Evolutionary conservation across 495 filamentous ascomycete genomes (phyloP).

Genomic region (Penicillium subrubescens): DNA sequence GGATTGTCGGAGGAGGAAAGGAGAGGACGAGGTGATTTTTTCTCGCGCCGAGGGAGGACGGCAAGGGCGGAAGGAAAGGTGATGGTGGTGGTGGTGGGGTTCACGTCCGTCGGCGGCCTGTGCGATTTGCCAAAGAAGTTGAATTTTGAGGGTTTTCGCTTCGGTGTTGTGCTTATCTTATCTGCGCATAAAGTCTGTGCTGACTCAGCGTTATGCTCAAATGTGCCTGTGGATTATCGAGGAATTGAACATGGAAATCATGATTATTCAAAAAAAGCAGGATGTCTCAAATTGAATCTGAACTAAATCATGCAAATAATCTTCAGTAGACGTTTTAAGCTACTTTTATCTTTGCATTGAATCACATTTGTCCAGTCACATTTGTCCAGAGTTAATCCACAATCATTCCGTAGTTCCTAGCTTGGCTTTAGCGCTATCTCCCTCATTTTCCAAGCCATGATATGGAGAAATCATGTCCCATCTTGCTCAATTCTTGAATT

Average conservation of each 20-base stretch:
- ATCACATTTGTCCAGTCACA: no score
- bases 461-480: not conserved
- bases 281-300: no score
- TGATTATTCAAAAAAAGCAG: no score
- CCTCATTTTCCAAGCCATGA: not conserved
- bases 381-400: no score
- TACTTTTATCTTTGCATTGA: no score
- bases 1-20: slow-evolving; percentile 18
- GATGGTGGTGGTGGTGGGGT: slow-evolving; percentile 20
- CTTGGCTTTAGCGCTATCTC: not conserved
- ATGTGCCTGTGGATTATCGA: not conserved
- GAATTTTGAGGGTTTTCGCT: slow-evolving; percentile 60
- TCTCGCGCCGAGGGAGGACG: slow-evolving; percentile 26
- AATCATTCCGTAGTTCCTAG: no score
- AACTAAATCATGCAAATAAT: no score
- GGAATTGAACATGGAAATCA: no score
- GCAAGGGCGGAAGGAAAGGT: slow-evolving; percentile 25
- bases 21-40: slow-evolving; percentile 6
- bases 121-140: slow-evolving; percentile 48
- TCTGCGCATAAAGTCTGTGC: slow-evolving; percentile 37
- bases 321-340: no score
- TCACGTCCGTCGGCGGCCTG: slow-evolving; percentile 45
- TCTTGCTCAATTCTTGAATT: no score
- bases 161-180: slow-evolving; percentile 54
- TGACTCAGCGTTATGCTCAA: slow-evolving; percentile 40